Percentiles rank a stretch among this genome's conserved stretches.
phyloP scores from a whole-genome alignment of 2,329 filamentous ascomycete genomes.

The Monosporascus sp. region DNA sequence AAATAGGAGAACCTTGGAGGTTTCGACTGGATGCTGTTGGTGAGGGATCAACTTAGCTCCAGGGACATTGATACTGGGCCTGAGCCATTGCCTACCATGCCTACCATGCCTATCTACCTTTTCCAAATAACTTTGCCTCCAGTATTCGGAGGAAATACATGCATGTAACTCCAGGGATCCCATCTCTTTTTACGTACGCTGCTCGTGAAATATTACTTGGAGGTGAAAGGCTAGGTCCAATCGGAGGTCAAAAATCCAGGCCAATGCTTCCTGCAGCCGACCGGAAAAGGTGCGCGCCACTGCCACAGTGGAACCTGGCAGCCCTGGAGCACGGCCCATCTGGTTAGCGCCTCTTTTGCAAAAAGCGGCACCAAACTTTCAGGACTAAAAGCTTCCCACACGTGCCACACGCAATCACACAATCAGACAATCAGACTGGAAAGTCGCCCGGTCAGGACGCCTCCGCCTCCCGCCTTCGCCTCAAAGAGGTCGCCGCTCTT shows the following conservation, averaged over 20 bases:
- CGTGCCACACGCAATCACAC: neutral
- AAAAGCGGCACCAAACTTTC: neutral
- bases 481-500: neutral
- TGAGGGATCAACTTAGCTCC: no score
- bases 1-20: no score
- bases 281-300: neutral
- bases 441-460: neutral
- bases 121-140: neutral
- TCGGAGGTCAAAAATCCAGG: neutral
- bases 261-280: neutral
- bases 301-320: neutral
- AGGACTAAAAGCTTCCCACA: neutral
- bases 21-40: no score
- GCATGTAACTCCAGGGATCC: neutral
- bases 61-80: neutral
- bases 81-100: conserved; percentile 1
- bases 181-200: neutral
- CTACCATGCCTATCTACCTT: no score
- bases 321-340: no score
- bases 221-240: neutral
- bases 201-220: neutral
- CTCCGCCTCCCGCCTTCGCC: neutral
- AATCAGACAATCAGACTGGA: neutral
- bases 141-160: neutral
- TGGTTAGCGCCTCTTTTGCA: no score